Base-by-base conservation (phyloP, 179 eudicot genomes). In the Vitellaria paradoxa region DNA sequence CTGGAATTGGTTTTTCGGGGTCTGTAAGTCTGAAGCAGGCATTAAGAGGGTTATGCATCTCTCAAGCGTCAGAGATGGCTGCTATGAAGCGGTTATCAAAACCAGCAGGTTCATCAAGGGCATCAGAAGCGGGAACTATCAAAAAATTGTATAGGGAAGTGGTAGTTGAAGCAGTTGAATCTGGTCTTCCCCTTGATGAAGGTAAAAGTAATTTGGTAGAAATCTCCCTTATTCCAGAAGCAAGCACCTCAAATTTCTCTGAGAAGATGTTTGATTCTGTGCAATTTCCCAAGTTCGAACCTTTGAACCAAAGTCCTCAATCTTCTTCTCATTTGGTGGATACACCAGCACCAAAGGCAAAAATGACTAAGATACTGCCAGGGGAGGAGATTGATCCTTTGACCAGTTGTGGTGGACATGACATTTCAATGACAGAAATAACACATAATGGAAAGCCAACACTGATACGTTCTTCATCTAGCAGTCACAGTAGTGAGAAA, bases 61-160 rank as follows among this genome's bases (percentile, higher is more conserved):
- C 93, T 61, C 98, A 92, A 71, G 98, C 98, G 53, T 91, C 98
- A 1, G 96, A 94, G 78, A 86, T 89, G 92, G 98, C 98, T 84
- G 98, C 96, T 59, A 78, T 86, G 79, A 94, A 87, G 82, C 82
- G 89, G 62, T 77, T 86, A 13, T 81, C 88, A 53, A 92, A 85
- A 80, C 74, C 85, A 64, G 71, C 85, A 10, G 77, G 82, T 80
- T 83, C 83, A 12, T 81, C 91, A 64, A 67, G 87, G 71, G 18
- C 71, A 46, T 86, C 90, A 4, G 88, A 89, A 73, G 81, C 71
- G 18, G 94, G 84, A 84, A 72, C 81, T 77, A 68, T 65, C 68
- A 85, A 73, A 76, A 84, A 78, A 59, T 65, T 84, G 73, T 82
- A 85, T 77, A 72, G 79, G 74, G 52, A 84, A 75, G 89, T 81